Evolutionary conservation across 441 rosid genomes (phyloP), one percentile per base, ranked within the genome.

Genomic region (Populus hybrid): DNA sequence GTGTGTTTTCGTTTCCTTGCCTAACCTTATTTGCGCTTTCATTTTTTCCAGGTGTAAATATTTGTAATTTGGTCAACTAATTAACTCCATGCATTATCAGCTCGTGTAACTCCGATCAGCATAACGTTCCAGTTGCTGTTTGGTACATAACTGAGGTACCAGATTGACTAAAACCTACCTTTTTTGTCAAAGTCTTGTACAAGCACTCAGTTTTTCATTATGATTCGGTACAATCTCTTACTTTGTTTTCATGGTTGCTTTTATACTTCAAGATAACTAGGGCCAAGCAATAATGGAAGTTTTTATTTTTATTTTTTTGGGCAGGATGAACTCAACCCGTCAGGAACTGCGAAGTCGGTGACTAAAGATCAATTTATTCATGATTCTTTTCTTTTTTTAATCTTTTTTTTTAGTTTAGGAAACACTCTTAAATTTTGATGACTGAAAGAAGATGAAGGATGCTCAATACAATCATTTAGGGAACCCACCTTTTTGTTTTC

Each of bases 11-110:
- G 28, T 81, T 84, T 78, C 80, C 65, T 83, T 65, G 64, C 76
- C 76, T 85, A 46, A 78, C 70, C 66, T 69, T 42, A 72, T 75
- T 74, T 75, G 69, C n/a, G 7, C 78, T 79, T 77, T 72, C 67
- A 72, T 78, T 78, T 82, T 83, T 80, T 73, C 77, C 90, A 90
- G 94, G 91, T 87, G 89, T 82, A 85, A 78, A 88, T 84, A 73
- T 73, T 78, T 75, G 78, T 84, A 78, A 76, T 74, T 80, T 82
- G 77, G 78, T 76, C 79, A 76, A 84, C 87, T 80, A 74, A 87
- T 85, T 72, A 81, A 81, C 76, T 75, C 73, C 81, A 86, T 72
- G 67, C 79, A 79, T 73, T 70, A 74, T 83, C 78, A 82, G 82
- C 73, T 84, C 79, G 24, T 63, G 78, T 46, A 74, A 79, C 77